These are phyloP conservation scores for Papiliotrema nemorosa DNA, from an alignment of 1,284 basidiomycete species.

Conservation along the genomic window DNA sequence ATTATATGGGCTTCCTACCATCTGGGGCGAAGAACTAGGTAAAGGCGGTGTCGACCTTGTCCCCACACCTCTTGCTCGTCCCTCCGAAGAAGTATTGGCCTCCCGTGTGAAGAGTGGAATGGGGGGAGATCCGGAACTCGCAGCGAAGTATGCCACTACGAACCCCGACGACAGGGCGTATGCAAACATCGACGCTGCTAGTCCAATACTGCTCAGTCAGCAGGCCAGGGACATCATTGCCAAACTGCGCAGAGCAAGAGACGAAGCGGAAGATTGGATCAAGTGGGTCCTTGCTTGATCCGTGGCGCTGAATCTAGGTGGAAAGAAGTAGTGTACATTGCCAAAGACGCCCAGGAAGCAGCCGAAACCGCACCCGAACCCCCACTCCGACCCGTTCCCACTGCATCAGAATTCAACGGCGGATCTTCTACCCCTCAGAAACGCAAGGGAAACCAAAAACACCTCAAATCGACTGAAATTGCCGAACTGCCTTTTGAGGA, in stretches of 20 bases:
- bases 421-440: too few species aligned
- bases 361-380: constrained; percentile 11
- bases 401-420: neutral
- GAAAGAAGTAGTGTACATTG: constrained; percentile 43
- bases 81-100: constrained; percentile 3
- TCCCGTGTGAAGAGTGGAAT: constrained; percentile 1
- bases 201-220: constrained; percentile 75
- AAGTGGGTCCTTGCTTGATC: constrained; percentile 28
- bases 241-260: constrained; percentile 81
- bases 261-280: constrained; percentile 89
- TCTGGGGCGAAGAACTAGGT: constrained; percentile 77
- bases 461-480: neutral
- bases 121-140: neutral
- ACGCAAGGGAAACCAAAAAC: too few species aligned
- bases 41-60: constrained; percentile 75
- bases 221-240: constrained; percentile 83
- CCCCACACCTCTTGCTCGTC: constrained; percentile 47
- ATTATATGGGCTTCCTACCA: constrained; percentile 70
- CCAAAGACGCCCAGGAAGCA: constrained; percentile 33
- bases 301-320: constrained; percentile 18
- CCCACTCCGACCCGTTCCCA: neutral
- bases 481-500: constrained; percentile 22
- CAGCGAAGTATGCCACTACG: neutral
- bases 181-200: constrained; percentile 75
- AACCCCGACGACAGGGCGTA: constrained; percentile 16